Base-by-base conservation (phyloP, 2,329 filamentous ascomycete genomes). In the Colletotrichum sp. region DNA sequence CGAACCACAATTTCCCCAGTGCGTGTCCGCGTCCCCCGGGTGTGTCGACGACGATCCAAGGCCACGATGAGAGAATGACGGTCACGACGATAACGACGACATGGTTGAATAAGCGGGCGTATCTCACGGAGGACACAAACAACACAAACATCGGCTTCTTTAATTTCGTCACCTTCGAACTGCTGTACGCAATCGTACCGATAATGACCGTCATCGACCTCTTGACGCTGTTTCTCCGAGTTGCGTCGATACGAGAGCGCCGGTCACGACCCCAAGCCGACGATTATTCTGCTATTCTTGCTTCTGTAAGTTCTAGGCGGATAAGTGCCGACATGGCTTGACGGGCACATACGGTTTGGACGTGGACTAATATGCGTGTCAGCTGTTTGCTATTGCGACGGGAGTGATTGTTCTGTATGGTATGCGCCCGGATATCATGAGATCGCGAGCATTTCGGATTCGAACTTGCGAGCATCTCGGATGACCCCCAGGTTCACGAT, bases 101-200 rank as follows among this genome's bases (percentile, higher is more conserved):
- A 12, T 71, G n/a, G 60, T 55, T 55, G 61, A n/a, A 59, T n/a
- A 72, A 67, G 63, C 61, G 69, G 16, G 69, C 48, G 1, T 72
- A 72, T 30, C 28, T 67, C 6, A 48, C 48, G 25, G 69, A 72
- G n/a, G 61, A 72, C 48, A 67, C 52, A 16, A 67, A 66, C 32
- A 72, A 72, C 48, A 72, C 69, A 13, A 67, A 59, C 3, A 1
- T 72, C n/a, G 34, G 69, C 16, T 72, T 72, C n/a, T 72, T 72
- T 52, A 72, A 72, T 34, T 72, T 72, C 25, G 61, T 57, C 61
- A 72, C 69, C 3, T 72, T 32, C 69, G 61, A 72, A 25, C 22
- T 67, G 27, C 61, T 72, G 12, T 72, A 60, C 32, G 44, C n/a
- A 13, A 28, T 67, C 32, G 69, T 72, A 34, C 25, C 69, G 52